Evolutionary conservation across 495 filamentous ascomycete genomes (phyloP), one percentile per base, ranked within the genome.

Genomic region (Trichocladium uniseriatum): DNA sequence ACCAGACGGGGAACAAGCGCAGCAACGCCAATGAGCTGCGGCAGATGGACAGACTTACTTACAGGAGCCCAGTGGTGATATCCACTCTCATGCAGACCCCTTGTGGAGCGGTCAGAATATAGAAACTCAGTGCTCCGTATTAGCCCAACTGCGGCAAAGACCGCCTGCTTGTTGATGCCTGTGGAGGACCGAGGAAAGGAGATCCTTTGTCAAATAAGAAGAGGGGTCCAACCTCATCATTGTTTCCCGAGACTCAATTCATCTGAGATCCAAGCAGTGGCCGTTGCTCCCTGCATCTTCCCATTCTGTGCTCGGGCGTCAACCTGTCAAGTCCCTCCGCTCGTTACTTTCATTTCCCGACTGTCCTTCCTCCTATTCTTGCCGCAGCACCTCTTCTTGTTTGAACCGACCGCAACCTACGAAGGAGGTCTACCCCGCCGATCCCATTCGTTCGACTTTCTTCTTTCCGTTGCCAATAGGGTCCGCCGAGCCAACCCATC

Each of bases 281-380:
- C n/a, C n/a, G n/a, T n/a, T n/a, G n/a, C n/a, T n/a, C n/a, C n/a
- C n/a, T n/a, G n/a, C n/a, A n/a, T n/a, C n/a, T n/a, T n/a, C 24
- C 24, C 24, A 27, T 27, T 3, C 4, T 3, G 4, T 3, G 24
- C 24, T 27, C 24, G 8, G 8, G 3, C 34, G 14, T 29, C 18
- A 21, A 9, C 15, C 21, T 28, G 16, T 41, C 43, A 19, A 27
- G n/a, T 36, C 14, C 27, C 14, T 11, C 31, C 28, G 15, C 31
- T 42, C 29, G 18, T 50, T 40, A 20, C 39, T 47, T 48, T 53
- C 51, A 53, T 53, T 53, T 53, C 51, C 44, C 45, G 15, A n/a
- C 22, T 16, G 22, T 20, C 43, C 14, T 28, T 28, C 28, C 5
- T 32, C 41, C 41, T 39, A 27, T 43, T 15, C 18, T 28, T 35